Evolutionary conservation across 192 early-diverging fungal species (phyloP), one percentile per base, ranked within the genome.

Genomic region (Geranomyces variabilis): DNA sequence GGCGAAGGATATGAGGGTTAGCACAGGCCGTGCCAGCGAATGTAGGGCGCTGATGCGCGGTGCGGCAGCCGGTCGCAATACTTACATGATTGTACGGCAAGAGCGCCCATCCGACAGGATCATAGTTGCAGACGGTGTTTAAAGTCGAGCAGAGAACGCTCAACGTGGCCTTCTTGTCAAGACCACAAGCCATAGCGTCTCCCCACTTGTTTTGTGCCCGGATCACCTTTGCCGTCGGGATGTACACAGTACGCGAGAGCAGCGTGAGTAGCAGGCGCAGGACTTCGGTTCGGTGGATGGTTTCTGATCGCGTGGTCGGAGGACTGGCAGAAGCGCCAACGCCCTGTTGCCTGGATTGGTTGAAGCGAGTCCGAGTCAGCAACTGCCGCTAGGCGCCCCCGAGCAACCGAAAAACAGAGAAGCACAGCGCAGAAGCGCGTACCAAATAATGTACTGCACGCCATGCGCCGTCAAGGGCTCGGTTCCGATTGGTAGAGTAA

Each of bases 81-180:
- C 72, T 24, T 63, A 77, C 80, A 75, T 94, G 92, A 69, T 94
- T 93, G 77, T 96, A 97, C 43, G 94, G 94, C 13, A 85, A 26
- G 30, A 93, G 80, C 5, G 86, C 89, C 93, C 93, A 96, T 29
- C 94, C 93, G 14, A 90, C 81, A 7, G 91, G 90, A 70, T 94
- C 90, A 73, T 94, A 93, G 45, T 88, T 88, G 7, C 90, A 76
- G 1, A 87, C 87, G 0, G 93, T 95, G 70, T 97, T 97, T 47
- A 95, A 69, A 29, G 95, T 71, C 73, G 93, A 94, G 81, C 93
- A 96, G 7, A 95, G 84, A 60, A 96, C 68, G 10, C 90, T 87
- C 31, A 96, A 73, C 9, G 89, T 84, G 30, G 85, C 80, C 68
- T 92, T 93, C 71, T 87, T 88, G 41, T 92, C 91, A 14, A 84